Evolutionary conservation across 176 grass and related monocot genomes (phyloP).

Genomic region (Themeda triandra): DNA sequence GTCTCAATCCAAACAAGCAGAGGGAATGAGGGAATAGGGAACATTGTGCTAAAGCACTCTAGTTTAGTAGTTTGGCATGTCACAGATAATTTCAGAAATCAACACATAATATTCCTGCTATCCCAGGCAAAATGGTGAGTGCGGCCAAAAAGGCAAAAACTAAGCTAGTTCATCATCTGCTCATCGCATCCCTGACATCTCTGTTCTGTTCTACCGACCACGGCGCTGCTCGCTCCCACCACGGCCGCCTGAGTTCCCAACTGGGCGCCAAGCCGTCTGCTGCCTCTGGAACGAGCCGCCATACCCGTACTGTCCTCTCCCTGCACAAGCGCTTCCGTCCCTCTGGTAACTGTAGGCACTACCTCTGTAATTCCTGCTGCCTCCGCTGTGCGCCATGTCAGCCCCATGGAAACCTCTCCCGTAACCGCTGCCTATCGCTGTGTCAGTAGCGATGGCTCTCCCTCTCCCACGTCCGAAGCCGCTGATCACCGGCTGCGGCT

Average conservation of each 20-base stretch:
- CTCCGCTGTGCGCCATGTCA: not conserved
- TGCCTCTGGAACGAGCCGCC: not conserved
- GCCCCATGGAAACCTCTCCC: not conserved
- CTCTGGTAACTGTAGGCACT: not conserved
- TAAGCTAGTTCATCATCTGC: no score
- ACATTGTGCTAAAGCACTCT: no score
- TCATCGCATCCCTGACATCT: not conserved
- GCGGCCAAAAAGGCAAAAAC: no score
- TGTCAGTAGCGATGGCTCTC: not conserved
- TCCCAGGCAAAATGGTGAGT: not conserved
- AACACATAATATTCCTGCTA: not conserved
- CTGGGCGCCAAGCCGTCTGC: constrained; percentile 4
- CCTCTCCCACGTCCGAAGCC: not conserved
- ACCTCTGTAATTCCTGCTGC: not conserved
- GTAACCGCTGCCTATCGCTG: not conserved
- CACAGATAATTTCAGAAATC: not conserved
- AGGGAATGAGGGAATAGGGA: no score
- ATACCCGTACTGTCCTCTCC: not conserved
- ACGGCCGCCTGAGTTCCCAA: not conserved
- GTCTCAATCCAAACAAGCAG: no score
- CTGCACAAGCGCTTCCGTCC: not conserved
- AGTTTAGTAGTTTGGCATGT: no score
- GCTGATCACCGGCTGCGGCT: not conserved
- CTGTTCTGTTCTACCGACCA: not conserved
- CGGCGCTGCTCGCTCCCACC: not conserved